Evolutionary conservation across 2,329 filamentous ascomycete genomes (phyloP).

Genomic region (Aspergillus glaucus): DNA sequence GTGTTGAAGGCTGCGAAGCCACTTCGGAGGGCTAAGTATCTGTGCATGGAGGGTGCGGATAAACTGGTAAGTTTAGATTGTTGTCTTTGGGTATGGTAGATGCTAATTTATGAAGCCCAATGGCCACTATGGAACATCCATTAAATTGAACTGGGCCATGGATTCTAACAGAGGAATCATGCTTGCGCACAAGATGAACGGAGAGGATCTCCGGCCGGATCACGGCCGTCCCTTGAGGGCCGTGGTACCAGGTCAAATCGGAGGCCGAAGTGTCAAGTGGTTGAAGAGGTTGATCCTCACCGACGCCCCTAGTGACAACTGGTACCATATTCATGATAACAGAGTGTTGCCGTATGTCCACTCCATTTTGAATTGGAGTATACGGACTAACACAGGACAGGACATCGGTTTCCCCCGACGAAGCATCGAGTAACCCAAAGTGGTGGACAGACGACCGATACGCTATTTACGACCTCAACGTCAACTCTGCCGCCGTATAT

Average conservation of each 20-base stretch:
- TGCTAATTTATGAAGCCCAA: constrained; percentile 54
- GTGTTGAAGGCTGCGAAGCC: constrained; percentile 64
- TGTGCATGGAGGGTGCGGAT: constrained; percentile 89
- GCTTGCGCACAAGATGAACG: constrained; percentile 88
- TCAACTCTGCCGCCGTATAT: constrained; percentile 75
- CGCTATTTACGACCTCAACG: constrained; percentile 85
- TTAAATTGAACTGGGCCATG: constrained; percentile 83
- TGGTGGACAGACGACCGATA: constrained; percentile 88
- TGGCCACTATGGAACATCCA: constrained; percentile 78
- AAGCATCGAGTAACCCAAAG: constrained; percentile 63
- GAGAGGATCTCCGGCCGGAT: constrained; percentile 70
- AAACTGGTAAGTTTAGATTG: constrained; percentile 48
- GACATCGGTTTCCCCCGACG: constrained; percentile 77
- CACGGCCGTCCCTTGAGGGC: constrained; percentile 78
- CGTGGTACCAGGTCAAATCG: constrained; percentile 85
- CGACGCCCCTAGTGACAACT: constrained; percentile 74
- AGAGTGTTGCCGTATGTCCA: constrained; percentile 63
- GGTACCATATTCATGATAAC: constrained; percentile 95
- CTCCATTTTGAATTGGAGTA: background rate
- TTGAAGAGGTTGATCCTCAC: constrained; percentile 75
- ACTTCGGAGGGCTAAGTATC: constrained; percentile 64
- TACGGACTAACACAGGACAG: constrained; percentile 20
- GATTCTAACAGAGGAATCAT: constrained; percentile 78
- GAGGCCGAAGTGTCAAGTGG: constrained; percentile 91
- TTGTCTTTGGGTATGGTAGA: background rate